Percentiles rank a stretch among this genome's conserved stretches.
Evolutionary conservation across 805 yeast genomes (phyloP).

Genomic region (Nadsonia fulvescens): DNA sequence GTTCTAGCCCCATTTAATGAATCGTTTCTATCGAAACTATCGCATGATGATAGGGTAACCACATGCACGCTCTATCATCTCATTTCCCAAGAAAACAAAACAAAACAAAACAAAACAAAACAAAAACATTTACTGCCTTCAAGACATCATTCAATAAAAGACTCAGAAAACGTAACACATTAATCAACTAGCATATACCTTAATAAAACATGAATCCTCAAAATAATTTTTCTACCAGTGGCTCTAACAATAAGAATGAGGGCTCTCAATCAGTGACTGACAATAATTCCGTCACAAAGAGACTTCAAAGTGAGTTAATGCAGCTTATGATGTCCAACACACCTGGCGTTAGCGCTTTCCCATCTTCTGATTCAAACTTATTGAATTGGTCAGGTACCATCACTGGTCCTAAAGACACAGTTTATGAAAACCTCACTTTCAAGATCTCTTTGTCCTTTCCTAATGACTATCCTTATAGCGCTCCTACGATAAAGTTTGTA

Average conservation of each 20-base stretch:
- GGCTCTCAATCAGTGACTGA: slow-evolving; percentile 15
- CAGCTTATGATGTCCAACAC: slow-evolving; percentile 33
- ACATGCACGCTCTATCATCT: too few species aligned
- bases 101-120: too few species aligned
- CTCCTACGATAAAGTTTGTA: slow-evolving; percentile 37
- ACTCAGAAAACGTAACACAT: too few species aligned
- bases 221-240: too few species aligned
- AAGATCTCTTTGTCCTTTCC: slow-evolving; percentile 35
- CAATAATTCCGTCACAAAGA: slow-evolving; percentile 30
- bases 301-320: slow-evolving; percentile 33
- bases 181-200: too few species aligned
- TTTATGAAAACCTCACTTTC: slow-evolving; percentile 35
- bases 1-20: too few species aligned
- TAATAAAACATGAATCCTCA: too few species aligned
- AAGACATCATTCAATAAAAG: too few species aligned
- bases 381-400: slow-evolving; percentile 40
- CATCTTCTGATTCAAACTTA: slow-evolving; percentile 32
- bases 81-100: too few species aligned
- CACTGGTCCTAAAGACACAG: slow-evolving; percentile 39
- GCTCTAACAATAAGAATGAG: slow-evolving; percentile 2
- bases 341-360: slow-evolving; percentile 38
- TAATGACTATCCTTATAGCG: slow-evolving; percentile 35
- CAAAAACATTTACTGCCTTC: too few species aligned
- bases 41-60: too few species aligned
- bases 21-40: too few species aligned